Conservation (phyloP, 495 filamentous ascomycete species). For the Aspergillus avenaceus region DNA sequence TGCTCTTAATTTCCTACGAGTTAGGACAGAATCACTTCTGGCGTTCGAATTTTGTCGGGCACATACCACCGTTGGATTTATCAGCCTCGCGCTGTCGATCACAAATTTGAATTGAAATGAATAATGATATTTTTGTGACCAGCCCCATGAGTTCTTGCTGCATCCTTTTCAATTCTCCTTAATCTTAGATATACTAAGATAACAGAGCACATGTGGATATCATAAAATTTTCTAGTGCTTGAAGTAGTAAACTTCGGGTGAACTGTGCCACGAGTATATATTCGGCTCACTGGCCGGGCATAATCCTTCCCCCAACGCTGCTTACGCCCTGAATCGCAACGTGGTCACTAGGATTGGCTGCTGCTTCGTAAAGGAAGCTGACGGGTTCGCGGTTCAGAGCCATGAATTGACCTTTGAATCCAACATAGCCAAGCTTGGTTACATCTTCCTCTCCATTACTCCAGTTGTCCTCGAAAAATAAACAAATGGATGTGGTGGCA, state of each 20-base stretch:
- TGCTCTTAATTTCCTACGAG: neutral
- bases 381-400: slow-evolving; percentile 76
- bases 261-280: neutral
- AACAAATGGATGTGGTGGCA: slow-evolving; percentile 64
- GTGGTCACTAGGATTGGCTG: slow-evolving; percentile 88
- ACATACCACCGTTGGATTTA: too few species aligned
- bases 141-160: too few species aligned
- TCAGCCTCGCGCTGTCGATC: neutral
- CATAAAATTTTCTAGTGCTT: neutral
- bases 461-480: slow-evolving; percentile 75
- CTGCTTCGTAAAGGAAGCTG: slow-evolving; percentile 87
- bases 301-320: slow-evolving; percentile 33
- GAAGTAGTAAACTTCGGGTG: neutral
- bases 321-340: slow-evolving; percentile 45
- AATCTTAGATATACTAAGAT: too few species aligned
- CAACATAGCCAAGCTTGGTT: slow-evolving; percentile 76
- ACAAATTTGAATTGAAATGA: neutral
- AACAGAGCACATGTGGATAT: too few species aligned
- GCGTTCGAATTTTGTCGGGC: too few species aligned
- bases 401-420: slow-evolving; percentile 92
- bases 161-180: neutral
- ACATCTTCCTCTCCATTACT: slow-evolving; percentile 67
- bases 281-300: slow-evolving; percentile 36
- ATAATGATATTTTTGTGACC: neutral
- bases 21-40: slow-evolving; percentile 12